phyloP scores from a whole-genome alignment of 1,284 basidiomycete genomes.

The Fomitopsis schrenkii region DNA sequence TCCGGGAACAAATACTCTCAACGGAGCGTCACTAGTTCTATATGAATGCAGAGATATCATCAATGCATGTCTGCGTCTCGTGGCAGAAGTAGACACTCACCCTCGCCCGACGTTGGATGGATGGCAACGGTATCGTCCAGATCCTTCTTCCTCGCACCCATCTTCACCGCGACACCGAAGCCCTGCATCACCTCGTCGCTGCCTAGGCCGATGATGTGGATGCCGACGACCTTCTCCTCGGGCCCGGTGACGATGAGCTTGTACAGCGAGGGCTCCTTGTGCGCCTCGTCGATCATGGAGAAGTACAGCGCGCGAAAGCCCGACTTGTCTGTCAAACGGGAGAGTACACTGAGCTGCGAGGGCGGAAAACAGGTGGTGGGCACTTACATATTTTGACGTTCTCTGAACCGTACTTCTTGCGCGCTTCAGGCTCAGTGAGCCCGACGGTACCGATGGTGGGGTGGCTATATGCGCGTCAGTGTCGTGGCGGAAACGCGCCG shows the following conservation, averaged over 20 bases:
- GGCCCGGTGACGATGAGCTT: slow-evolving; percentile 86
- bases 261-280: slow-evolving; percentile 92
- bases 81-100: slow-evolving; percentile 33
- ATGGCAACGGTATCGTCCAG: slow-evolving; percentile 91
- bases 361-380: background rate
- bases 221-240: slow-evolving; percentile 92
- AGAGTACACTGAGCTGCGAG: background rate
- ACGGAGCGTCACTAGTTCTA: slow-evolving; percentile 39
- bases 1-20: slow-evolving; percentile 9
- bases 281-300: slow-evolving; percentile 79
- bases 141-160: slow-evolving; percentile 88
- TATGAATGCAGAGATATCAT: slow-evolving; percentile 13
- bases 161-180: slow-evolving; percentile 93
- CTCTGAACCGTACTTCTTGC: slow-evolving; percentile 81
- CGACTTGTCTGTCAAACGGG: slow-evolving; percentile 51
- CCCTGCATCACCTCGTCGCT: slow-evolving; percentile 94
- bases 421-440: slow-evolving; percentile 87
- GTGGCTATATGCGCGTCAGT: slow-evolving; percentile 49
- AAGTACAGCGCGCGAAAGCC: slow-evolving; percentile 86
- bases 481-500: slow-evolving; percentile 1
- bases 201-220: slow-evolving; percentile 90
- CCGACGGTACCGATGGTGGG: slow-evolving; percentile 92
- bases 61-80: background rate
- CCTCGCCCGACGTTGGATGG: slow-evolving; percentile 79
- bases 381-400: slow-evolving; percentile 88